Evolutionary conservation across 192 early-diverging fungal species (phyloP), one percentile per base, ranked within the genome.

Genomic region (Umbelopsis sp.): DNA sequence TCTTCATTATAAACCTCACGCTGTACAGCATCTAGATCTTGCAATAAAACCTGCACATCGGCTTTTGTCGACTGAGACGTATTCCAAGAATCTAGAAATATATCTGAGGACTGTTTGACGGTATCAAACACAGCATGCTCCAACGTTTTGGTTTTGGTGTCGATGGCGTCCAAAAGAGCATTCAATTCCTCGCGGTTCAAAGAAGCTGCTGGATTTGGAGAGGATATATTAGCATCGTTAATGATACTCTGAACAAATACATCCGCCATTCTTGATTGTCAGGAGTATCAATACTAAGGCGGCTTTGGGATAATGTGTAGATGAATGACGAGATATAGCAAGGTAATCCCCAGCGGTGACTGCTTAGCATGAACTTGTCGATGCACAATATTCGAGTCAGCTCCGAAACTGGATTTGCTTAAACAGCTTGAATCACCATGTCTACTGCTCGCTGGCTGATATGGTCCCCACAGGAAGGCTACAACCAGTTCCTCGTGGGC

Each of bases 401-500:
- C 30, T 61, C 55, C 55, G 55, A 20, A 61, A 61, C 55, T 23
- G 51, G 16, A 61, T 37, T 27, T 30, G 15, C 33, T 61, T 30
- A 61, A 15, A 35, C 55, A 16, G 4, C 20, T 61, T 22, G 2
- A 58, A 58, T 33, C 53, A 45, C 44, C 21, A 84, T 84, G 82
- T 69, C 80, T 15, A 80, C 82, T 20, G 71, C 75, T 23, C 70
- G 80, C 46, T 80, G 79, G 23, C 65, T 86, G 64, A 67, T 82
- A 51, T 86, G 85, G 85, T 86, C 85, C 22, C 85, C 85, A 1
- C 81, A 86, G 49, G 72, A 70, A 33, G 81, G 74, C 49, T 73
- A 75, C 52, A 87, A 81, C 58, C 77, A 80, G 68, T 90, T 90
- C 50, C 70, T 90, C 45, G 80, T 86, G 20, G 85, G 88, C 13